These are phyloP conservation scores for Suillus hirtellus DNA, from an alignment of 768 basidiomycete species.

Conservation along the genomic window DNA sequence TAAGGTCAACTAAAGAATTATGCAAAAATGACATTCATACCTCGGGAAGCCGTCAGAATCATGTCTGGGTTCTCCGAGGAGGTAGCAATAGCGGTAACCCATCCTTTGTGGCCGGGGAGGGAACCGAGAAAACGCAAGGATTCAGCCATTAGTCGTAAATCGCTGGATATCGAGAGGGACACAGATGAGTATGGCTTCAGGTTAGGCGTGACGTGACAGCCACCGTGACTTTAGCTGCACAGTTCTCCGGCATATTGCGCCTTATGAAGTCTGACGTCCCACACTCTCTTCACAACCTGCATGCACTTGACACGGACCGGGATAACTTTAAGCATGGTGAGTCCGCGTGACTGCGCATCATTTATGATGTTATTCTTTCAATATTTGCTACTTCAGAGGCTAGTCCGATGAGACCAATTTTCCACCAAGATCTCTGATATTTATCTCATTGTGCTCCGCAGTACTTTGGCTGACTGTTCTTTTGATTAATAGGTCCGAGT, in stretches of 20 bases:
- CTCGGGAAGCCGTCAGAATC: conserved; percentile 97
- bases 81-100: conserved; percentile 98
- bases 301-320: background rate
- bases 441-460: background rate
- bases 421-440: conserved; percentile 75
- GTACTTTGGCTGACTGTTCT: conserved; percentile 6
- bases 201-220: conserved; percentile 51
- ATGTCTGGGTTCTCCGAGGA: conserved; percentile 99
- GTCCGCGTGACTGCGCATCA: background rate
- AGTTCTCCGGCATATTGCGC: conserved; percentile 45
- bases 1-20: conserved; percentile 26
- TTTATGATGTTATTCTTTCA: conserved; percentile 46
- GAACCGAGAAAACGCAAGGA: conserved; percentile 90
- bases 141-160: conserved; percentile 64
- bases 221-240: conserved; percentile 63
- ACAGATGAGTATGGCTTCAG: conserved; percentile 22
- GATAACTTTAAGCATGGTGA: conserved; percentile 18
- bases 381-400: conserved; percentile 76
- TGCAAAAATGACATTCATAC: conserved; percentile 44
- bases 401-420: conserved; percentile 58
- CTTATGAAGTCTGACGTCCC: background rate
- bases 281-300: background rate
- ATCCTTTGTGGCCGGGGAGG: conserved; percentile 91
- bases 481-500: background rate
- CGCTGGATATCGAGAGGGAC: conserved; percentile 26